Evolutionary conservation across 208 protist genomes (phyloP).

Genomic region (Trypanosoma rangeli): DNA sequence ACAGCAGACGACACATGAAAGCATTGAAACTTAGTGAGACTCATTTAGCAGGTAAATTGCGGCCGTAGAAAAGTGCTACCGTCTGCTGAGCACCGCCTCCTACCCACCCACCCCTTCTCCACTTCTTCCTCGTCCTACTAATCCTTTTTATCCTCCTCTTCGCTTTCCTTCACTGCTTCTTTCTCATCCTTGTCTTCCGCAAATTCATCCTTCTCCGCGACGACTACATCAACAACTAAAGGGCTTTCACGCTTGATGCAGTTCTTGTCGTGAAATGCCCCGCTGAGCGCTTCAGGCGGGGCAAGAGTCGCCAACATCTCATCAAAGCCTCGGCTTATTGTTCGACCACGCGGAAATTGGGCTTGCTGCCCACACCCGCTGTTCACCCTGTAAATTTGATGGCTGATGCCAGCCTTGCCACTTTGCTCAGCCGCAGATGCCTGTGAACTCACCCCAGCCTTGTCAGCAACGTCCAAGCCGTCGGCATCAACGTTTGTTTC

Average conservation of each 20-base stretch:
- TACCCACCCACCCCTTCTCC: background rate
- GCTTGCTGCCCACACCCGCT: background rate
- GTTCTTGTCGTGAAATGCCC: constrained; percentile 40
- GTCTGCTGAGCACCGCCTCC: background rate
- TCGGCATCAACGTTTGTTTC: constrained; percentile 17
- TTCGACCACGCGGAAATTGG: constrained; percentile 1
- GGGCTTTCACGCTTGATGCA: background rate
- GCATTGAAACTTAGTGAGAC: background rate
- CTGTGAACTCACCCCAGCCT: background rate
- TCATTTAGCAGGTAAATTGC: background rate
- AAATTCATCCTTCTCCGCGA: background rate
- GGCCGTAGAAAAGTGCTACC: background rate
- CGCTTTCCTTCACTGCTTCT: constrained; percentile 3
- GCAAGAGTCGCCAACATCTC: constrained; percentile 43
- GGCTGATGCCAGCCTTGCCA: background rate
- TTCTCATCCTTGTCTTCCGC: background rate
- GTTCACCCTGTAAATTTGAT: background rate
- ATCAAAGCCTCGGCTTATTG: constrained; percentile 40
- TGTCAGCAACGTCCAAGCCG: constrained; percentile 17
- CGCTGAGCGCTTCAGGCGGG: constrained; percentile 28
- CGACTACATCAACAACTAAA: background rate
- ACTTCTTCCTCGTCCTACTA: constrained; percentile 24
- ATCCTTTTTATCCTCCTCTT: constrained; percentile 24
- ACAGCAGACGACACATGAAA: background rate
- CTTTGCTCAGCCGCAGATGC: background rate